Evolutionary conservation across 768 basidiomycete species (phyloP), one percentile per base, ranked within the genome.

Genomic region (Gymnopilus junonius): DNA sequence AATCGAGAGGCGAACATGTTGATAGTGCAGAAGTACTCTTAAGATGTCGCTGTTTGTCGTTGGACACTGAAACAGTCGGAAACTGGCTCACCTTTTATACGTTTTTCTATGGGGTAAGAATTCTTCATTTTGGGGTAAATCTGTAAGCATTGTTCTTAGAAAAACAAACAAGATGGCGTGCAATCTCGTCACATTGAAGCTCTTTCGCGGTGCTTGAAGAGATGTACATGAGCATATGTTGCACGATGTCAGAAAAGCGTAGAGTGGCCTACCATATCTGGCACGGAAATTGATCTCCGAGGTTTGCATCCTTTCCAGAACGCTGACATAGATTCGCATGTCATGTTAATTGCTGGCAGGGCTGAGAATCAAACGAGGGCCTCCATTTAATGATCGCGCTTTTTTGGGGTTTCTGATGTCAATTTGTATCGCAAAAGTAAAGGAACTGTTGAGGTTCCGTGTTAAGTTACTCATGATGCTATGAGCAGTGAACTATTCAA

Each of bases 1-100:
- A 40, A 56, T 56, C 55, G 55, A n/a, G 55, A 56, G 25, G 55
- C 39, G 55, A 56, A 56, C 55, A 56, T 56, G 55, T 55, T 40
- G 11, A 56, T 2, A 27, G 43, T 40, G 37, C 25, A 17, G 55
- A n/a, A 40, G 55, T 17, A 23, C 27, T 56, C 25, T 27, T 48
- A 6, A 48, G 45, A 45, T 23, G 45, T 29, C 12, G 45, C 11
- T 48, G 25, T 51, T 15, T 51, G 31, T 8, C n/a, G 29, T 32
- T 29, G 48, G 48, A 29, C 48, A 2, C 48, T 51, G 48, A 29
- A 31, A 11, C 4, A 20, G 1, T 27, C 1, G 5, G n/a, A 51
- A 32, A 8, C 8, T 32, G 48, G 15, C n/a, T 14, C 8, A 8
- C 31, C 48, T 51, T 51, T 51, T 51, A 51, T 51, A 51, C 29